Percentiles rank a stretch among this genome's conserved stretches.
phyloP scores from a whole-genome alignment of 2,329 filamentous ascomycete genomes.

The Cladosporium sp. region DNA sequence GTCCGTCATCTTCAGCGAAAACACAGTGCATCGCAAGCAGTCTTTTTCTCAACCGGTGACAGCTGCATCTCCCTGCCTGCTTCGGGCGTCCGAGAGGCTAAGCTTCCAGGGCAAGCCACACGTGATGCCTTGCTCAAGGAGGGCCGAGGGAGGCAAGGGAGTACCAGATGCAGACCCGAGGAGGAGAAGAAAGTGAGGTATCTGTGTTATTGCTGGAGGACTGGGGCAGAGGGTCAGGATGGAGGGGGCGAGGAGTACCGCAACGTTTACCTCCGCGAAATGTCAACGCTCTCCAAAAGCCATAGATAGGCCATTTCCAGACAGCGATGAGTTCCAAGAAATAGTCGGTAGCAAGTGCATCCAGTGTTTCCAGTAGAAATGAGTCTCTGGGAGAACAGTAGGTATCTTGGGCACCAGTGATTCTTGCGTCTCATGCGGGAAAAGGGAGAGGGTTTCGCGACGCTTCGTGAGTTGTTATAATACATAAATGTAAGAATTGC shows the following conservation, averaged over 20 bases:
- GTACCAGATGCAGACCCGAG: slow-evolving; percentile 34
- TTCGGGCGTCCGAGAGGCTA: slow-evolving; percentile 29
- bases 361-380: slow-evolving; percentile 18
- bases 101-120: slow-evolving; percentile 28
- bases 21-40: slow-evolving; percentile 25
- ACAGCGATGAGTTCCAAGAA: slow-evolving; percentile 20
- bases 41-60: slow-evolving; percentile 12
- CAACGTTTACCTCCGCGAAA: slow-evolving; percentile 23
- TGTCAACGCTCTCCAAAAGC: slow-evolving; percentile 26
- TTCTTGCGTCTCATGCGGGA: slow-evolving; percentile 19
- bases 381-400: slow-evolving; percentile 16
- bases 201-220: slow-evolving; percentile 33
- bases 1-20: slow-evolving; percentile 12
- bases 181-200: slow-evolving; percentile 29
- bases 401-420: slow-evolving; percentile 20
- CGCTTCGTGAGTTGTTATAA: slow-evolving; percentile 15
- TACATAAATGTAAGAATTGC: slow-evolving; percentile 4
- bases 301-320: slow-evolving; percentile 19
- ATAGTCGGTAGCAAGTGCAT: slow-evolving; percentile 19
- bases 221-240: slow-evolving; percentile 40
- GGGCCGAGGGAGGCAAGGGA: slow-evolving; percentile 16
- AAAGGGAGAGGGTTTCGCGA: slow-evolving; percentile 25
- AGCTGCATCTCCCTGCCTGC: slow-evolving; percentile 40
- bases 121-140: slow-evolving; percentile 23
- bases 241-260: slow-evolving; percentile 33